Evolutionary conservation across 257 asterid species (phyloP).

Genomic region (Ajuga chamaepitys): DNA sequence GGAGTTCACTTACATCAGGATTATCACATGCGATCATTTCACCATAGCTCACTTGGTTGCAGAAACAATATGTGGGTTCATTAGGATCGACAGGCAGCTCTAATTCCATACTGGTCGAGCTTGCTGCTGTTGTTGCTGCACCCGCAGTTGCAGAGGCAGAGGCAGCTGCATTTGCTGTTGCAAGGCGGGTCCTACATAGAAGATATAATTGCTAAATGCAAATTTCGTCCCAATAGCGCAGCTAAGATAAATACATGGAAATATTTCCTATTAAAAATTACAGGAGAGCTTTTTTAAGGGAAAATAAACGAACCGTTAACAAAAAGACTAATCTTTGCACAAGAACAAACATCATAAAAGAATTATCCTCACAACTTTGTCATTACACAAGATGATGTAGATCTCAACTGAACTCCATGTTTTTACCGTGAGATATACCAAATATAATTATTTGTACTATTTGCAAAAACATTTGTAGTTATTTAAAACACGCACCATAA

Average conservation of each 20-base stretch:
- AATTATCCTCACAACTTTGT: not conserved
- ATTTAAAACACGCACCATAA: not conserved
- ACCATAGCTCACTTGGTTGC: conserved; percentile 99
- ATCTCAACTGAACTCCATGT: not conserved
- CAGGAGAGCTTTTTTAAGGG: not conserved
- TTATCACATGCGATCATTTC: conserved; percentile 99
- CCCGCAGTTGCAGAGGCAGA: conserved; percentile 42
- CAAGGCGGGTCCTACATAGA: conserved; percentile 67
- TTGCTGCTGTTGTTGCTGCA: conserved; percentile 39
- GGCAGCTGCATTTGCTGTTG: conserved; percentile 43
- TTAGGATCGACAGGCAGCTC: conserved; percentile 97
- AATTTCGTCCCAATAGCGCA: not conserved
- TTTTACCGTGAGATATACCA: not conserved
- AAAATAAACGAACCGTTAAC: not conserved
- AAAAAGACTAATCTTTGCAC: not conserved
- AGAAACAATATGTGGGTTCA: conserved; percentile 90
- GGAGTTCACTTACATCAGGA: conserved; percentile 54
- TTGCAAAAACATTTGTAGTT: not conserved
- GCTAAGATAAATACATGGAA: not conserved
- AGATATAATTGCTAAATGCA: not conserved
- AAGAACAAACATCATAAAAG: not conserved
- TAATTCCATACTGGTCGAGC: conserved; percentile 62
- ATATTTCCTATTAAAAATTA: not conserved
- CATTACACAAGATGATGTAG: not conserved
- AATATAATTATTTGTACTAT: not conserved